Conservation (phyloP, 1,284 basidiomycete species). For the Kalmanozyma brasiliensis region DNA sequence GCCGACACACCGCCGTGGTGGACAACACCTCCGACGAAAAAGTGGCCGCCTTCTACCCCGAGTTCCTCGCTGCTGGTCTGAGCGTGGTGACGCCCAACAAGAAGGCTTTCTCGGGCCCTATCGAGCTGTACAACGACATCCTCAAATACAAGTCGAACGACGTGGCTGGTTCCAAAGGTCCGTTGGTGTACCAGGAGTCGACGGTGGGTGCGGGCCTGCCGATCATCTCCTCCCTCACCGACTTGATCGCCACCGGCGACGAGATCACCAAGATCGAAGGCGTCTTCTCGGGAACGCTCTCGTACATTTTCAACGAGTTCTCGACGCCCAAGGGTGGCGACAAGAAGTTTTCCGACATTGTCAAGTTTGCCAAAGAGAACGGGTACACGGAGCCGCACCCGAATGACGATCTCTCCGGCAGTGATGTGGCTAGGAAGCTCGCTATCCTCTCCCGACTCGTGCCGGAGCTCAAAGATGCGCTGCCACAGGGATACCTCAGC, state of each 20-base stretch:
- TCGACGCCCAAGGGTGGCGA: constrained; percentile 68
- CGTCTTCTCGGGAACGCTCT: constrained; percentile 93
- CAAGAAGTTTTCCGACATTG: constrained; percentile 83
- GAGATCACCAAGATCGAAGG: constrained; percentile 75
- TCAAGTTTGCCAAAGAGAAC: constrained; percentile 85
- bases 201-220: constrained; percentile 97
- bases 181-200: constrained; percentile 84
- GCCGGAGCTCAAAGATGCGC: constrained; percentile 57
- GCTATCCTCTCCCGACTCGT: constrained; percentile 84
- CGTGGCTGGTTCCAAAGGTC: constrained; percentile 66
- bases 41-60: constrained; percentile 85
- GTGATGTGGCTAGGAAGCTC: constrained; percentile 95
- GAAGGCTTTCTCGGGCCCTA: constrained; percentile 88
- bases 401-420: constrained; percentile 93
- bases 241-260: constrained; percentile 90
- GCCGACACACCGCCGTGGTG: constrained; percentile 76
- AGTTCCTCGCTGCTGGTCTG: constrained; percentile 81
- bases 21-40: constrained; percentile 92
- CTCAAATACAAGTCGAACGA: constrained; percentile 46
- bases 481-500: constrained; percentile 79
- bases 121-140: constrained; percentile 79
- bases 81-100: constrained; percentile 97
- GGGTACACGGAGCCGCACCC: constrained; percentile 99
- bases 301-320: constrained; percentile 99
- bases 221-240: constrained; percentile 88